Base-by-base conservation (phyloP, 148 eudicot species). In the Amaranthus cruentus region DNA sequence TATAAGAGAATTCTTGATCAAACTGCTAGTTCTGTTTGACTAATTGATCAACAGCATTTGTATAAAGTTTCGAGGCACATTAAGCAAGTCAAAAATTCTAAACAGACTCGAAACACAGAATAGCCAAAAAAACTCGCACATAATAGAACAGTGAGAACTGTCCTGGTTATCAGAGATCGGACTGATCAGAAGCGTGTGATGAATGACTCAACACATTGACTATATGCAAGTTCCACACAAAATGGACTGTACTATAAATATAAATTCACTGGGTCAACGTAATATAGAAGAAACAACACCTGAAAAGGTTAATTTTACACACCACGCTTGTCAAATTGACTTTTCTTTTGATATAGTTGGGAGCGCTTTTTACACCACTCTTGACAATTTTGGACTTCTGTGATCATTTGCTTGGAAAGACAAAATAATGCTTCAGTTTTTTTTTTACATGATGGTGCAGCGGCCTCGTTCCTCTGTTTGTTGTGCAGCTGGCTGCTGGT, bases 371-470 rank as follows among this genome's bases (percentile, higher is more conserved):
- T 76, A 74, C 68, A 76, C 46, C 78, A 66, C 46, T 74, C 52
- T 65, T 42, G 42, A 76, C 61, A 47, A 48, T 72, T 52, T 77
- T 50, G 63, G 52, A 48, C 49, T n/a, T 58, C 52, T 1, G 66
- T 14, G 47, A 73, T 57, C 3, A 9, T 75, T 50, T 46, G 47
- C 56, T 68, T 9, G 44, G 55, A 14, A 76, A 59, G 54, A 51
- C 54, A 47, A 61, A 72, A 57, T n/a, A 47, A 5, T 47, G 48
- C 44, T 47, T 72, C 59, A 60, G 46, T 21, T 50, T 12, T 52
- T 50, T 12, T 52, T 75, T 90, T 79, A 94, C 98, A 94, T 83
- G 75, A 94, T 87, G 79, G 82, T 77, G 85, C 98, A 94, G 73
- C 98, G 84, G 44, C 88, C 47, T 77, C 69, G 81, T 78, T 90